Conservation (phyloP, 2,329 filamentous ascomycete genomes). For the Xylogone sp. region DNA sequence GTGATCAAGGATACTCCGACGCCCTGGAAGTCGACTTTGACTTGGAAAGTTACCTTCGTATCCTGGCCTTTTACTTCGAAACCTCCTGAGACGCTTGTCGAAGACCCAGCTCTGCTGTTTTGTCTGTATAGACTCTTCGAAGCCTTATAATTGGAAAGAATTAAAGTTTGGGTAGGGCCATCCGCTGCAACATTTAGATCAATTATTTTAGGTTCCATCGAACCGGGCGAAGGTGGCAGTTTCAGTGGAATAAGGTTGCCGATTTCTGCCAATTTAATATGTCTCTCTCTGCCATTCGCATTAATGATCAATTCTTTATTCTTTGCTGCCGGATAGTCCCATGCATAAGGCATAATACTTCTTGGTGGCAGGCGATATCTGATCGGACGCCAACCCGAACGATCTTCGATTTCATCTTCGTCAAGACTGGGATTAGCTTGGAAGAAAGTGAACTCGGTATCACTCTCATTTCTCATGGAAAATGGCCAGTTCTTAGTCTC, state of each 20-base stretch:
- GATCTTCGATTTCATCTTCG: conserved; percentile 80
- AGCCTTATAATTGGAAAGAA: conserved; percentile 88
- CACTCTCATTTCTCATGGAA: conserved; percentile 97
- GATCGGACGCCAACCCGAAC: conserved; percentile 87
- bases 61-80: conserved; percentile 96
- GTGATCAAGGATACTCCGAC: conserved; percentile 94
- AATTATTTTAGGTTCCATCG: conserved; percentile 74
- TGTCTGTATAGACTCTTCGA: conserved; percentile 86
- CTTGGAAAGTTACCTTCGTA: conserved; percentile 82
- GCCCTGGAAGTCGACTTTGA: conserved; percentile 82
- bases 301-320: conserved; percentile 87
- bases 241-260: conserved; percentile 95
- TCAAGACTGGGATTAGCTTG: conserved; percentile 91
- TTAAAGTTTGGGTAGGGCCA: conserved; percentile 90
- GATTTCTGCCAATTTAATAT: conserved; percentile 94
- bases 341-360: conserved; percentile 99
- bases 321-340: conserved; percentile 98
- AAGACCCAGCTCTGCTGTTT: conserved; percentile 49
- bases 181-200: conserved; percentile 96
- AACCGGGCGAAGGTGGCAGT: conserved; percentile 62
- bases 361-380: conserved; percentile 86
- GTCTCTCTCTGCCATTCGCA: conserved; percentile 75
- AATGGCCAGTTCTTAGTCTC: conserved; percentile 97
- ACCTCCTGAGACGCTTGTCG: conserved; percentile 53
- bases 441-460: conserved; percentile 94